Conservation (phyloP, 441 rosid species). For the Metrosideros polymorpha region DNA sequence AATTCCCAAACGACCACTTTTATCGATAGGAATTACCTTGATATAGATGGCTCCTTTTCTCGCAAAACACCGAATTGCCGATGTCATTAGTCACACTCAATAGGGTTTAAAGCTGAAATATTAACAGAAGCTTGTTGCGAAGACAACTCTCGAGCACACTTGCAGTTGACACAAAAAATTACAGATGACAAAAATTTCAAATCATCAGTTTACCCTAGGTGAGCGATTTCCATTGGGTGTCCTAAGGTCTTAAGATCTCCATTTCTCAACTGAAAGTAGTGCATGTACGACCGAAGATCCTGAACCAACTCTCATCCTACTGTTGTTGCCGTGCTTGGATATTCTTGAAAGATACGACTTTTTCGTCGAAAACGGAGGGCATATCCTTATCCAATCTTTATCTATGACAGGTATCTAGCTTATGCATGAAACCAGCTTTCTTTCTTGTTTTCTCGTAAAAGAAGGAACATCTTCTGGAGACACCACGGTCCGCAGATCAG, state of each 20-base stretch:
- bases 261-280: neutral
- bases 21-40: neutral
- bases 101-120: neutral
- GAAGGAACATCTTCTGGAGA: neutral
- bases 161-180: neutral
- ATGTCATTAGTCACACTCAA: neutral
- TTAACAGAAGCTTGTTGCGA: neutral
- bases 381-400: neutral
- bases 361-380: neutral
- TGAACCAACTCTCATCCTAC: neutral
- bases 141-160: neutral
- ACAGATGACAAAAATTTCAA: neutral
- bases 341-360: neutral
- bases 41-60: neutral
- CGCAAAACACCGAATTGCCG: neutral
- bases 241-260: neutral
- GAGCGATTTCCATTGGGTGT: neutral
- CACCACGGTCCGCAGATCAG: constrained; percentile 5
- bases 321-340: neutral
- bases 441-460: neutral
- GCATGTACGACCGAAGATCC: neutral
- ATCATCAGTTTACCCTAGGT: neutral
- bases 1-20: neutral
- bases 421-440: neutral
- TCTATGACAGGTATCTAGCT: neutral